These are phyloP conservation scores for Mycena maculata DNA, from an alignment of 768 basidiomycete genomes.

Conservation along the genomic window DNA sequence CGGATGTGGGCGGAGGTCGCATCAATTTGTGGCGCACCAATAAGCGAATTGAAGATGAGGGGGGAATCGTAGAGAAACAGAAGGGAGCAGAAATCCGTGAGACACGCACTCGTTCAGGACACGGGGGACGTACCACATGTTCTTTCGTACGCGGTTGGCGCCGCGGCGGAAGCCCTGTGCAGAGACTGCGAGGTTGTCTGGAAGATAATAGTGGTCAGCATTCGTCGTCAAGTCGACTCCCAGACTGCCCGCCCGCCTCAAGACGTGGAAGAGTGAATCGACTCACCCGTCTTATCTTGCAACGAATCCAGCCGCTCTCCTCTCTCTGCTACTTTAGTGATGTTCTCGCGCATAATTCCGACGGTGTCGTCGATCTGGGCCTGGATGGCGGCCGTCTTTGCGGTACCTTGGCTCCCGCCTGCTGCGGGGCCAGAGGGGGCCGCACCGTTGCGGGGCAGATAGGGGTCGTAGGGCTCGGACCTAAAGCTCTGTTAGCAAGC, in stretches of 20 bases:
- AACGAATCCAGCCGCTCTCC: slow-evolving; percentile 94
- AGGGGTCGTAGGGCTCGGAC: slow-evolving; percentile 99
- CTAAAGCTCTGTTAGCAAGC: slow-evolving; percentile 52
- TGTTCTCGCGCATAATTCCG: slow-evolving; percentile 98
- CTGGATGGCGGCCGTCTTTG: slow-evolving; percentile 95
- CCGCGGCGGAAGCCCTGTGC: slow-evolving; percentile 99
- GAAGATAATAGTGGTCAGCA: not conserved
- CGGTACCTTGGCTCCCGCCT: slow-evolving; percentile 65
- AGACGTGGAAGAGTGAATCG: not conserved
- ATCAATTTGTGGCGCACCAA: no score
- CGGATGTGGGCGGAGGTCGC: not conserved
- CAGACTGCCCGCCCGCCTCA: no score
- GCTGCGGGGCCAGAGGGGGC: slow-evolving; percentile 66
- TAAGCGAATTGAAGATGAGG: not conserved
- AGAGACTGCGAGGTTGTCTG: slow-evolving; percentile 96
- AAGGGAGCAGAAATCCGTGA: slow-evolving; percentile 21
- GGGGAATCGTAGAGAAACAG: not conserved
- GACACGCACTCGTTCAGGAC: slow-evolving; percentile 2
- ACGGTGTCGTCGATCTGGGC: slow-evolving; percentile 98
- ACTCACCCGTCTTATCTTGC: slow-evolving; percentile 97
- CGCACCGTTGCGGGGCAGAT: slow-evolving; percentile 87
- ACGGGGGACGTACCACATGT: slow-evolving; percentile 81
- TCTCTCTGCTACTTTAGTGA: slow-evolving; percentile 94
- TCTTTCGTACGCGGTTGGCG: slow-evolving; percentile 98
- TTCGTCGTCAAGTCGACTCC: no score